These are phyloP conservation scores for Camillea tinctor DNA, from an alignment of 2,329 filamentous ascomycete species.

Conservation along the genomic window DNA sequence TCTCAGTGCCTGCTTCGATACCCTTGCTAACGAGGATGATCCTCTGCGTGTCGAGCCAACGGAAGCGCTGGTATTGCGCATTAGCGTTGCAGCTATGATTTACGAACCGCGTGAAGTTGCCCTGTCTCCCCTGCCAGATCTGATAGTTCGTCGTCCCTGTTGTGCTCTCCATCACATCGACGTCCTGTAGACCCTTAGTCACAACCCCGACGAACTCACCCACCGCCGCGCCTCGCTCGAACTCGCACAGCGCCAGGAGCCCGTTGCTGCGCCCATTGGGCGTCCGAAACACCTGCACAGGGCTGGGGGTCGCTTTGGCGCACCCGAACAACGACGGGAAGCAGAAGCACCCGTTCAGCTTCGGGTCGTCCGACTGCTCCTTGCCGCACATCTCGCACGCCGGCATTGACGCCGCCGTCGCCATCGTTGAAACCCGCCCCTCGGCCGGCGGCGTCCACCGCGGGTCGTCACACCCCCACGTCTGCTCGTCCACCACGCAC, in stretches of 20 bases:
- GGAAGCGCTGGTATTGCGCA: conserved; percentile 54
- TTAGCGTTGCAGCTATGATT: conserved; percentile 60
- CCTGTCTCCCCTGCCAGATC: conserved; percentile 55
- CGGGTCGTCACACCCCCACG: conserved; percentile 50
- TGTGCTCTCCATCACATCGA: conserved; percentile 54
- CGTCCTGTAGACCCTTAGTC: conserved; percentile 48
- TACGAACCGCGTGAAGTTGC: conserved; percentile 59
- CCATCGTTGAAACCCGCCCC: conserved; percentile 24
- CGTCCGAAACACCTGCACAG: conserved; percentile 54
- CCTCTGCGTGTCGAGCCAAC: conserved; percentile 54
- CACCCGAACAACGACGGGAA: conserved; percentile 53
- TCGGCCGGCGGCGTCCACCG: conserved; percentile 38
- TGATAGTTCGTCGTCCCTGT: conserved; percentile 45
- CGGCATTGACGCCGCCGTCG: conserved; percentile 21
- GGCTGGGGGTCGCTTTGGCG: conserved; percentile 35
- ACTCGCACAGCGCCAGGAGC: conserved; percentile 43
- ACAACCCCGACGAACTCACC: conserved; percentile 57
- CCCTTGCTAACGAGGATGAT: conserved; percentile 56
- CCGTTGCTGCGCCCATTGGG: conserved; percentile 55
- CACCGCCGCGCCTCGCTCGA: conserved; percentile 51
- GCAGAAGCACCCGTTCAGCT: conserved; percentile 49
- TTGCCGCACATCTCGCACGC: conserved; percentile 46
- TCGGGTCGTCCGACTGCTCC: conserved; percentile 49
- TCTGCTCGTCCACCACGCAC: conserved; percentile 45
- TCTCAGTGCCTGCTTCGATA: conserved; percentile 50